Base-by-base conservation (phyloP, 2,329 filamentous ascomycete genomes). In the Penicillium palitans region DNA sequence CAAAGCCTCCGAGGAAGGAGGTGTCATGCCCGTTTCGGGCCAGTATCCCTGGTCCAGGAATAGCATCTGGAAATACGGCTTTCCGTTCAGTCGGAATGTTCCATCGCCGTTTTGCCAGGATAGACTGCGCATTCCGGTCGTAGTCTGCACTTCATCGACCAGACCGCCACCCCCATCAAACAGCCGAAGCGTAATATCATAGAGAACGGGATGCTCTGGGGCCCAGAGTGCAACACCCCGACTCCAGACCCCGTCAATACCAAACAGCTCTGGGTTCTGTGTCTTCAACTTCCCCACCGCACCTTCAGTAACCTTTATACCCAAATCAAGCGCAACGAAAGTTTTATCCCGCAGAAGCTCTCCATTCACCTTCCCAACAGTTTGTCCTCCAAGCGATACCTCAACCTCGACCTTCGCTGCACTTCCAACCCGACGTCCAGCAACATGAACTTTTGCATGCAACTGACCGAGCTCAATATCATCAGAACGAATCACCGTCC, bases 21-120 rank as follows among this genome's bases (percentile, higher is more conserved):
- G 83, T 0, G 83, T 83, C 65, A 90, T 81, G 1, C 90, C 78
- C 0, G 88, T 88, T 63, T 90, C 86, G 0, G 86, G 87, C 87
- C 87, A 90, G 68, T 81, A 89, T 0, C 88, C 88, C 65, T 90
- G 88, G 58, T 91, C 88, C 0, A 90, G 77, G 0, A 87, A 87
- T 3, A 87, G 85, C 48, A 89, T 86, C 37, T 84, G 80, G 70
- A 90, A 90, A 37, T 85, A 76, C 29, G 88, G 88, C 55, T 88
- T 80, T 19, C 85, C 87, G 59, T 90, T 91, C 24, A 90, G 74
- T 7, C 82, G 77, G 76, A 88, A 85, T 0, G 83, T 82, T 0
- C 83, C 79, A 61, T 87, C 83, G 2, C 82, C 83, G 9, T 72
- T 77, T 19, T 76, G 80, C 86, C 86, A 89, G 59, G 83, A 76